phyloP scores from a whole-genome alignment of 192 early-diverging fungal species.

The Anaeromyces robustus region DNA sequence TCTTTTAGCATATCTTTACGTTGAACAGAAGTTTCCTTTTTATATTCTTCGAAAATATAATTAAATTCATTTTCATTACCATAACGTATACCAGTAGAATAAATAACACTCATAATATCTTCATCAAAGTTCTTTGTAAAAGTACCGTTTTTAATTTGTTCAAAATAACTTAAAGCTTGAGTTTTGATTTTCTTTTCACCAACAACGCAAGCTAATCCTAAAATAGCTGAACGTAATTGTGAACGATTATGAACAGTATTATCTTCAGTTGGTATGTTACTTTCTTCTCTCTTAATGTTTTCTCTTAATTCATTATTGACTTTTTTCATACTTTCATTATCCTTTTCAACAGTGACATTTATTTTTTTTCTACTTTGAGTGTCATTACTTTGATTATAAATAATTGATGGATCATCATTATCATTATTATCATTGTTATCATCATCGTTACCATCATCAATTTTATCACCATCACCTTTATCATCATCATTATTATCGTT shows the following conservation, averaged over 20 bases:
- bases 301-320: neutral
- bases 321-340: neutral
- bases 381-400: neutral
- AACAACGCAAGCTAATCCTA: neutral
- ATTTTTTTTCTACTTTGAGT: neutral
- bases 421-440: neutral
- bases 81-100: neutral
- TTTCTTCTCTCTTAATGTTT: neutral
- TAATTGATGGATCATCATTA: neutral
- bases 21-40: neutral
- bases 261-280: neutral
- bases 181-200: neutral
- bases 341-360: neutral
- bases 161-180: neutral
- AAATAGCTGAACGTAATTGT: neutral
- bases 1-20: neutral
- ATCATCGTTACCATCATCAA: neutral
- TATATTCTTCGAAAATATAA: neutral
- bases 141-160: neutral
- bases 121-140: neutral
- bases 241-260: neutral
- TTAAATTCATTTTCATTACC: neutral
- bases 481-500: neutral
- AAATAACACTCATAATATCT: neutral
- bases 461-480: neutral